Evolutionary conservation across 768 basidiomycete species (phyloP), one percentile per base, ranked within the genome.

Genomic region (Leccinum longicurvipes): DNA sequence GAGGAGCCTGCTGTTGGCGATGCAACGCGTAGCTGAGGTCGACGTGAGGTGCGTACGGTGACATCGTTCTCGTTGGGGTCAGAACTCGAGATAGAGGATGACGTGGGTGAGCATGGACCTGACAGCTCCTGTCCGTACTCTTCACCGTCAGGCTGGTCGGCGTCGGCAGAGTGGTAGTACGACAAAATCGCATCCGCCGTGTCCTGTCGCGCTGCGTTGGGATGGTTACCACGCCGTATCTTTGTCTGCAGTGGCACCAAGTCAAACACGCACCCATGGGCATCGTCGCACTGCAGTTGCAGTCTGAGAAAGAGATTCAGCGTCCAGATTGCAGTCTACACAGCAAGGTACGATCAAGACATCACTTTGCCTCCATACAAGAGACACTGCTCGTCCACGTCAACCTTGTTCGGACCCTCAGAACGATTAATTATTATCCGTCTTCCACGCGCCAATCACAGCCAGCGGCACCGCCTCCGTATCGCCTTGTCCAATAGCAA

Each of bases 101-200:
- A 17, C 7, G 47, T 5, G 17, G 21, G 31, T 3, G 21, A 24
- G 36, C 0, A 32, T 29, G 48, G 25, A 57, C 60, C 46, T 57
- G 61, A 62, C 56, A 57, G 73, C 17, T 27, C 65, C 54, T 53
- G 51, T 58, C 66, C 15, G 21, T 27, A 64, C 68, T 57, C 25
- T 83, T 47, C 47, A 10, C 27, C 77, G 54, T 44, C 21, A 39
- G n/a, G 10, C n/a, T 39, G 28, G 28, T 47, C 47, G 47, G 47
- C 47, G 47, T 79, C 72, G 55, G 81, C 72, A 8, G 84, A 82
- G 63, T 82, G 77, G 72, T 83, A 84, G 66, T 82, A 80, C 19
- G 78, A 78, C 50, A 81, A 66, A 58, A 80, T 77, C 47, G 71
- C 67, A 47, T 80, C 77, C 24, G 77, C 73, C 28, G 77, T 73